Evolutionary conservation across 441 rosid species (phyloP).

Genomic region (Melastoma candidum): DNA sequence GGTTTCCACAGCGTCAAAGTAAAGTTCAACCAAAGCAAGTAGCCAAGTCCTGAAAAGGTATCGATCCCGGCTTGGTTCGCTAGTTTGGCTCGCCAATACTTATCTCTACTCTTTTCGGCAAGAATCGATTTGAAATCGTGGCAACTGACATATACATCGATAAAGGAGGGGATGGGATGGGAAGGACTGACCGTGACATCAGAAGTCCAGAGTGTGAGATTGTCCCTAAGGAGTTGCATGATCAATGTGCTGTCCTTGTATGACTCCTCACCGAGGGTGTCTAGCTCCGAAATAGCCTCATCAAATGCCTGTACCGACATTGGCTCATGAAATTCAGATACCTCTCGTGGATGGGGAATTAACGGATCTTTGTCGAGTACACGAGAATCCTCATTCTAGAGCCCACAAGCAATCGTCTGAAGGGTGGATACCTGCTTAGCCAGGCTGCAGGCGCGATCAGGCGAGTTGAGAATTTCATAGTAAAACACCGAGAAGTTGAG

Average conservation of each 20-base stretch:
- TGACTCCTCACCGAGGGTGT: conserved; percentile 69
- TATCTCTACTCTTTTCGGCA: too few relatives aligned
- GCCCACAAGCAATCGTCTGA: neutral
- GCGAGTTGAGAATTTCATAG: conserved; percentile 86
- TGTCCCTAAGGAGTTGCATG: conserved; percentile 77
- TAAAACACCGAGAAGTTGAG: conserved; percentile 86
- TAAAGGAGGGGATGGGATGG: too few relatives aligned
- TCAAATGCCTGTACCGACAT: conserved; percentile 80
- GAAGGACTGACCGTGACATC: conserved; percentile 22
- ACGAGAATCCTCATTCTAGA: neutral
- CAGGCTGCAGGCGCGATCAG: conserved; percentile 21
- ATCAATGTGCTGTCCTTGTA: conserved; percentile 83
- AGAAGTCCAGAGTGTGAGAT: conserved; percentile 66
- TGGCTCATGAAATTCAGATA: conserved; percentile 33
- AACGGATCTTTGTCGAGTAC: neutral
- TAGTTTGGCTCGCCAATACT: too few relatives aligned
- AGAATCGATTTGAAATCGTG: too few relatives aligned
- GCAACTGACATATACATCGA: too few relatives aligned
- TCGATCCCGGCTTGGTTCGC: too few relatives aligned
- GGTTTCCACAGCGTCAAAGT: too few relatives aligned
- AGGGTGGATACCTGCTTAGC: conserved; percentile 26
- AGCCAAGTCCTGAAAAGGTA: too few relatives aligned
- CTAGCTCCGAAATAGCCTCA: conserved; percentile 66
- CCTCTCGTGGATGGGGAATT: conserved; percentile 29
- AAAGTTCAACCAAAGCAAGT: too few relatives aligned